A percentile compares a stretch with the other conserved stretches of the same genome.
Evolutionary conservation across 2,329 filamentous ascomycete species (phyloP).

Genomic region (Pseudogymnoascus destructans): DNA sequence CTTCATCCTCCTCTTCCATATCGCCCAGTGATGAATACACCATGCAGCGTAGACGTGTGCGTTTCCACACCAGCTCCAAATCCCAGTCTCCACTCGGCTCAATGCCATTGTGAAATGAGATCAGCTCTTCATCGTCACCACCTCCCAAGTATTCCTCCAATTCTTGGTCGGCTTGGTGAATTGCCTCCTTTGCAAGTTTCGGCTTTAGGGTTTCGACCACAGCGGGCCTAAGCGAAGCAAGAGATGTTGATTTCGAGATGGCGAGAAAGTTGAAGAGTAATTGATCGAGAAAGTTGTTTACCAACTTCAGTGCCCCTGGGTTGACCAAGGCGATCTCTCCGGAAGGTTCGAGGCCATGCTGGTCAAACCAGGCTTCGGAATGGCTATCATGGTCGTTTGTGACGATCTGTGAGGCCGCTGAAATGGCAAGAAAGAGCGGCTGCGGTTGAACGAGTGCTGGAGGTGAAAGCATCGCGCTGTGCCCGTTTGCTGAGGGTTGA

Average conservation of each 20-base stretch:
- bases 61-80: constrained; percentile 86
- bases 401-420: constrained; percentile 82
- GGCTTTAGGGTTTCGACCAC: constrained; percentile 80
- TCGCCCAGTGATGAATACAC: constrained; percentile 94
- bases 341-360: constrained; percentile 51
- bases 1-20: constrained; percentile 95
- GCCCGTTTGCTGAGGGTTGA: constrained; percentile 46
- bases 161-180: constrained; percentile 73
- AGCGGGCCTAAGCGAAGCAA: constrained; percentile 64
- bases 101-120: constrained; percentile 38
- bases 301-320: constrained; percentile 55
- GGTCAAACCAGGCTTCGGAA: constrained; percentile 55
- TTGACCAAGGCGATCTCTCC: constrained; percentile 62
- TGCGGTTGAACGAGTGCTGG: constrained; percentile 58
- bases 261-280: constrained; percentile 84
- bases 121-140: constrained; percentile 59
- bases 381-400: constrained; percentile 75
- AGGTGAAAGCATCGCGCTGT: constrained; percentile 48
- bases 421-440: constrained; percentile 75
- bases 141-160: constrained; percentile 76
- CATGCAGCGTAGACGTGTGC: constrained; percentile 88
- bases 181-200: constrained; percentile 73
- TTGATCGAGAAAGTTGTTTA: constrained; percentile 91
- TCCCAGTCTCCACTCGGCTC: constrained; percentile 58
- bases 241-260: constrained; percentile 61